Conservation (phyloP, 2,329 filamentous ascomycete genomes). For the Diaporthe sp. region DNA sequence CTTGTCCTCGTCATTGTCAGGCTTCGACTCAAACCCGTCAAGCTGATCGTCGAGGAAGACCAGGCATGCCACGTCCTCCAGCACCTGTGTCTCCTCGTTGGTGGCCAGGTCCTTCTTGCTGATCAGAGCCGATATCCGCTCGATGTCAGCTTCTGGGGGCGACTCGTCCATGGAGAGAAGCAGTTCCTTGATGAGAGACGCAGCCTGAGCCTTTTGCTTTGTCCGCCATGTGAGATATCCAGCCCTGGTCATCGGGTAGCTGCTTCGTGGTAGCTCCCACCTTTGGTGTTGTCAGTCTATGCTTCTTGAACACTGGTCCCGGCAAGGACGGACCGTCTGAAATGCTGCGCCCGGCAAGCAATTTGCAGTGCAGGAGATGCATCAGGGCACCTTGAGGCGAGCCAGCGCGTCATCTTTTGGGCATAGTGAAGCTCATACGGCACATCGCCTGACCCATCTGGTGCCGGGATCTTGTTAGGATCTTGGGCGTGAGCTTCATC, state of each 20-base stretch:
- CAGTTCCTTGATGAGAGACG: constrained; percentile 67
- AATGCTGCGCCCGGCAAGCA: constrained; percentile 87
- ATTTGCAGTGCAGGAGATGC: constrained; percentile 78
- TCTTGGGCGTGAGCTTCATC: constrained; percentile 80
- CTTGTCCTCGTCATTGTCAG: constrained; percentile 80
- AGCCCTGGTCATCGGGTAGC: constrained; percentile 78
- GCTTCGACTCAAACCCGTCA: constrained; percentile 79
- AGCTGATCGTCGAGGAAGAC: constrained; percentile 92
- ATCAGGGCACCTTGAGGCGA: constrained; percentile 69
- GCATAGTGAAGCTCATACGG: constrained; percentile 90
- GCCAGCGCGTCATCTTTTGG: constrained; percentile 81
- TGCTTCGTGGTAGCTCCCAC: constrained; percentile 83
- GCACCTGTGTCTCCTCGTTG: constrained; percentile 74
- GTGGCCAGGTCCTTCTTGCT: constrained; percentile 80
- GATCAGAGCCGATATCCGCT: constrained; percentile 77
- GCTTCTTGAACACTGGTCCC: constrained; percentile 7
- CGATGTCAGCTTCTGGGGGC: constrained; percentile 63
- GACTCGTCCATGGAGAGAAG: constrained; percentile 55
- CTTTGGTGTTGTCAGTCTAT: constrained; percentile 46
- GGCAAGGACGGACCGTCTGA: constrained; percentile 66
- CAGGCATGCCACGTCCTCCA: constrained; percentile 89
- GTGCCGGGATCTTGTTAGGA: constrained; percentile 66
- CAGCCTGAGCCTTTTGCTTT: constrained; percentile 77
- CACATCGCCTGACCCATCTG: constrained; percentile 55
- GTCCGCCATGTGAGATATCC: constrained; percentile 88